These are phyloP conservation scores for Taphrina wiesneri DNA, from an alignment of 1,139 yeast species.

Conservation along the genomic window DNA sequence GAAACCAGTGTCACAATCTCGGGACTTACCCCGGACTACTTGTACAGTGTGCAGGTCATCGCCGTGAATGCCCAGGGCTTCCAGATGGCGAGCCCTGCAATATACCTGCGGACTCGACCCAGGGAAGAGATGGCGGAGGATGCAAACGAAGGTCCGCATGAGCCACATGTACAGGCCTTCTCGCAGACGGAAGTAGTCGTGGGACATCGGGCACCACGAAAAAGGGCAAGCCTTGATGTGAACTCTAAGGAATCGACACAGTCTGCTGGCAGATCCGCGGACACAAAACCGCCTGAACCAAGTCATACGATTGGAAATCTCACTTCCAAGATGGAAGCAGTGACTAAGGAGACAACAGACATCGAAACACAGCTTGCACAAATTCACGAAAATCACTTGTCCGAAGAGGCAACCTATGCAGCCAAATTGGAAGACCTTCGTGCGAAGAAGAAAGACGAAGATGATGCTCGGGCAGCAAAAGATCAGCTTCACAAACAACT, in stretches of 20 bases:
- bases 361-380: slow-evolving; percentile 50
- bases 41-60: slow-evolving; percentile 59
- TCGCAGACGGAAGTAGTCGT: background rate
- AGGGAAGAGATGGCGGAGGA: background rate
- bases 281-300: background rate
- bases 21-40: slow-evolving; percentile 52
- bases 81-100: slow-evolving; percentile 40
- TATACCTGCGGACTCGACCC: slow-evolving; percentile 34
- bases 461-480: slow-evolving; percentile 52
- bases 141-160: background rate
- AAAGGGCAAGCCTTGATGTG: slow-evolving; percentile 7
- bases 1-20: slow-evolving; percentile 48
- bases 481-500: slow-evolving; percentile 54
- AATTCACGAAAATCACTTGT: slow-evolving; percentile 50
- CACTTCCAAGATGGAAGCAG: slow-evolving; percentile 55
- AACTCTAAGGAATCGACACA: slow-evolving; percentile 28
- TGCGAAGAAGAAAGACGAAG: slow-evolving; percentile 54
- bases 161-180: slow-evolving; percentile 3
- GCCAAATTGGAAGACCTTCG: slow-evolving; percentile 51
- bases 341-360: slow-evolving; percentile 50
- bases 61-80: slow-evolving; percentile 51
- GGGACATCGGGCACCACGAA: background rate
- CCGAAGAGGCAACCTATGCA: slow-evolving; percentile 48
- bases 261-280: slow-evolving; percentile 27
- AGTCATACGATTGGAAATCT: slow-evolving; percentile 54